Percentiles rank a stretch among this genome's conserved stretches.
These are phyloP conservation scores for Pyrenochaeta sp. DNA, from an alignment of 2,329 filamentous ascomycete genomes.

Conservation along the genomic window DNA sequence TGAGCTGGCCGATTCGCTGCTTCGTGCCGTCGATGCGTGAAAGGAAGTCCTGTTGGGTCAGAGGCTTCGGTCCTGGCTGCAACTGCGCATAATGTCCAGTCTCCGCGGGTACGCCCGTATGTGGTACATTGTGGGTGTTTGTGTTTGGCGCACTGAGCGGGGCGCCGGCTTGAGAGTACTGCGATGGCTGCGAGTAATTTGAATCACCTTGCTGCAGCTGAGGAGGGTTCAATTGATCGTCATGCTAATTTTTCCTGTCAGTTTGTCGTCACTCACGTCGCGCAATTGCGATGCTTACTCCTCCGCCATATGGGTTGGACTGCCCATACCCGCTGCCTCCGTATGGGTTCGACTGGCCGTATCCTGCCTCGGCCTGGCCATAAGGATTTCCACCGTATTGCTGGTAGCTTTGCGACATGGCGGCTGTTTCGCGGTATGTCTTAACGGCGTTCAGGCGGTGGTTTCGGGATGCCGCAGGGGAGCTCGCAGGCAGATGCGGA, in stretches of 20 bases:
- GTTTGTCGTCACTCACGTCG: constrained; percentile 12
- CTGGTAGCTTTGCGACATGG: constrained; percentile 59
- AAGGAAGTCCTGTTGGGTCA: constrained; percentile 74
- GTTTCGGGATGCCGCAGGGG: constrained; percentile 29
- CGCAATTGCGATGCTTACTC: constrained; percentile 27
- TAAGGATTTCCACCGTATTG: constrained; percentile 70
- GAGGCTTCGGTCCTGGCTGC: constrained; percentile 60
- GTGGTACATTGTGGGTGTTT: constrained; percentile 16
- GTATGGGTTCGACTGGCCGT: constrained; percentile 49
- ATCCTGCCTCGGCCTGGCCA: constrained; percentile 53
- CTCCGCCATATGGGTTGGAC: constrained; percentile 41
- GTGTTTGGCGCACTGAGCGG: constrained; percentile 36
- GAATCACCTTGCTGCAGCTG: constrained; percentile 47
- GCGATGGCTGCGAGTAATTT: constrained; percentile 50
- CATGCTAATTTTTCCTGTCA: constrained; percentile 25
- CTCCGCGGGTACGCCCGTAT: constrained; percentile 20
- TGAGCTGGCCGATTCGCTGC: constrained; percentile 72
- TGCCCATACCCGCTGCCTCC: constrained; percentile 43
- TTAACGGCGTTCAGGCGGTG: constrained; percentile 13
- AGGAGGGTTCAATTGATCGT: constrained; percentile 33
- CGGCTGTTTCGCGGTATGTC: constrained; percentile 14
- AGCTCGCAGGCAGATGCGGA: constrained; percentile 32
- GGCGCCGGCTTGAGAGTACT: constrained; percentile 39
- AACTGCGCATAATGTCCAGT: constrained; percentile 28
- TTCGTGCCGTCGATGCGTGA: constrained; percentile 72